Percentiles rank a stretch among this genome's conserved stretches.
These are phyloP conservation scores for Phytophthora tentaculata DNA, from an alignment of 352 stramenopile genomes.

Conservation along the genomic window DNA sequence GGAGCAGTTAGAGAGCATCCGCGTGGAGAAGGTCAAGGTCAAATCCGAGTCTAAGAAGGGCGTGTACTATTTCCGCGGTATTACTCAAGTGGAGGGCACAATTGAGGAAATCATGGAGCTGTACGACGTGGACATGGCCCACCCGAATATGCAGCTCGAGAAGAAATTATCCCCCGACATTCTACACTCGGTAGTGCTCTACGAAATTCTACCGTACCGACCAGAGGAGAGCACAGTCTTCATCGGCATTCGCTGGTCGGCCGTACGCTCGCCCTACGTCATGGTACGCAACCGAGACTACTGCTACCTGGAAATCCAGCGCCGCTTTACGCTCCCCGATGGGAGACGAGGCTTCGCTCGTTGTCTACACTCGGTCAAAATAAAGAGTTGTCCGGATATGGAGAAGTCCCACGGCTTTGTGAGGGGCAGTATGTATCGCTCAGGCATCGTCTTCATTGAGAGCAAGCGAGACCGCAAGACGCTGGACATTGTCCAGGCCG, in stretches of 20 bases:
- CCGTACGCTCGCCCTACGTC: slow-evolving; percentile 71
- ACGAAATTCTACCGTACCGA: slow-evolving; percentile 74
- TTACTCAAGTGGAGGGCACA: slow-evolving; percentile 68
- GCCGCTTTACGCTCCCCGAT: slow-evolving; percentile 64
- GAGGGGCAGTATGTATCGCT: slow-evolving; percentile 84
- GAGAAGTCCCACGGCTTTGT: slow-evolving; percentile 83
- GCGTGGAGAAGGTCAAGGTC: slow-evolving; percentile 82
- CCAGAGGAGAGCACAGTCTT: slow-evolving; percentile 60
- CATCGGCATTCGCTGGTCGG: slow-evolving; percentile 82
- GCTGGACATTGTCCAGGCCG: slow-evolving; percentile 79
- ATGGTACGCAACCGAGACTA: slow-evolving; percentile 81
- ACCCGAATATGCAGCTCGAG: slow-evolving; percentile 80
- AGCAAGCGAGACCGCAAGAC: slow-evolving; percentile 75
- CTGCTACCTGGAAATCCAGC: slow-evolving; percentile 81
- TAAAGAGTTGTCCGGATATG: slow-evolving; percentile 85
- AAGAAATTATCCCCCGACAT: slow-evolving; percentile 77
- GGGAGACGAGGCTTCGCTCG: slow-evolving; percentile 69
- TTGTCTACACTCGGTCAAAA: slow-evolving; percentile 87
- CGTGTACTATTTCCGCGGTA: slow-evolving; percentile 75
- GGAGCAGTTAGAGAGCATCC: slow-evolving; percentile 71
- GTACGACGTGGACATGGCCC: slow-evolving; percentile 73
- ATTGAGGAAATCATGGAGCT: slow-evolving; percentile 79
- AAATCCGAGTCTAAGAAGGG: slow-evolving; percentile 61
- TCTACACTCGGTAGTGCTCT: slow-evolving; percentile 80
- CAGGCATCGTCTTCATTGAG: slow-evolving; percentile 80